Conservation (phyloP, 129 eudicot genomes). For the Lonicera japonica region DNA sequence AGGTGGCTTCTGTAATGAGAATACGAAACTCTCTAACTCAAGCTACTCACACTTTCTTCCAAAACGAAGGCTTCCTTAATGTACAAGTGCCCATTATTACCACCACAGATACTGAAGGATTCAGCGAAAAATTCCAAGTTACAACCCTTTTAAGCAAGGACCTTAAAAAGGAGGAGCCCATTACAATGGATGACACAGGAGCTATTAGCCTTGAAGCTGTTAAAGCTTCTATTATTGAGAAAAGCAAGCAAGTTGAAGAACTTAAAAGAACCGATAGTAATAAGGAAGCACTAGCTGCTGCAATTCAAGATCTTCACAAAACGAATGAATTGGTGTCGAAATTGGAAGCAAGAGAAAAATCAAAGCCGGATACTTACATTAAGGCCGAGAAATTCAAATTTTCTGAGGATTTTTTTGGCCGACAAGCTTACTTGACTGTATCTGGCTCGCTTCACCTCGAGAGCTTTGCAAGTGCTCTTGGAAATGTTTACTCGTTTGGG, state of each 20-base stretch:
- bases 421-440: slow-evolving; percentile 48
- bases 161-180: slow-evolving; percentile 13
- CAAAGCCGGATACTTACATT: slow-evolving; percentile 20
- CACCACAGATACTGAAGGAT: slow-evolving; percentile 49
- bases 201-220: slow-evolving; percentile 42
- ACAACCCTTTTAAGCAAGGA: slow-evolving; percentile 44
- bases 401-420: slow-evolving; percentile 51
- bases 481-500: slow-evolving; percentile 86
- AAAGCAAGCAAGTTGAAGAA: slow-evolving; percentile 59
- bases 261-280: slow-evolving; percentile 66
- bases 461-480: slow-evolving; percentile 84
- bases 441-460: slow-evolving; percentile 83
- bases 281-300: slow-evolving; percentile 68
- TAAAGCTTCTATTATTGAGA: slow-evolving; percentile 57
- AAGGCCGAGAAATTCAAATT: slow-evolving; percentile 20
- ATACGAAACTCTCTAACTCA: slow-evolving; percentile 54
- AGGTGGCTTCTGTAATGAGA: slow-evolving; percentile 86
- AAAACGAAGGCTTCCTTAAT: slow-evolving; percentile 52
- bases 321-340: slow-evolving; percentile 45
- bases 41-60: slow-evolving; percentile 63
- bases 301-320: slow-evolving; percentile 63
- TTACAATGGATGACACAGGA: slow-evolving; percentile 26
- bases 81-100: slow-evolving; percentile 84
- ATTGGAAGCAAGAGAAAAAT: slow-evolving; percentile 48
- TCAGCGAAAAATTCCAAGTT: slow-evolving; percentile 45